Evolutionary conservation across 192 early-diverging fungal species (phyloP).

Genomic region (Linnemannia zychae): DNA sequence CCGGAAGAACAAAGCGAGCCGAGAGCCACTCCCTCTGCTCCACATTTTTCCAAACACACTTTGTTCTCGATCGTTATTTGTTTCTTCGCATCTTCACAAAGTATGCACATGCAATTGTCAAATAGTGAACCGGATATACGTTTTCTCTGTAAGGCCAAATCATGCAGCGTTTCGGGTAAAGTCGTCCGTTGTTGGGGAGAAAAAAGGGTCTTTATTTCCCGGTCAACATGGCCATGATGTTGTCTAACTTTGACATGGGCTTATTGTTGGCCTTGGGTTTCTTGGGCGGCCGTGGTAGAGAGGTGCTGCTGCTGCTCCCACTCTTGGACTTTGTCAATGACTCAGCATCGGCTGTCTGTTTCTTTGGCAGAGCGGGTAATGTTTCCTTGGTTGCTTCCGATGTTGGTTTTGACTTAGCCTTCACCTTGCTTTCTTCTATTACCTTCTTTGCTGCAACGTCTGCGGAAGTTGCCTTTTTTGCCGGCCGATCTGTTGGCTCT

Average conservation of each 20-base stretch:
- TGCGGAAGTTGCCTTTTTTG: background rate
- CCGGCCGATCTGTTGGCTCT: background rate
- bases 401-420: background rate
- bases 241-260: slow-evolving; percentile 37
- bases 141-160: background rate
- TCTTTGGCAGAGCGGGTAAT: background rate
- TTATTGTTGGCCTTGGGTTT: slow-evolving; percentile 25
- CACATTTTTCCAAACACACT: no score
- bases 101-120: background rate
- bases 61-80: background rate
- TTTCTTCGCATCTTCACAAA: background rate
- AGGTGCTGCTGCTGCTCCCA: background rate
- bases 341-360: background rate
- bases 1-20: slow-evolving; percentile 17
- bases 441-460: slow-evolving; percentile 8
- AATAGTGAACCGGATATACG: background rate
- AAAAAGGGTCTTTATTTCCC: slow-evolving; percentile 14
- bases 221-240: slow-evolving; percentile 52
- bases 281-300: slow-evolving; percentile 6
- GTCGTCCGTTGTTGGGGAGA: background rate
- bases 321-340: background rate
- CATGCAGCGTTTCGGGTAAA: background rate
- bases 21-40: background rate
- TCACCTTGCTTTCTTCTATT: background rate
- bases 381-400: background rate